Conservation (phyloP, 2,329 filamentous ascomycete genomes). For the Cryphonectria parasitica region DNA sequence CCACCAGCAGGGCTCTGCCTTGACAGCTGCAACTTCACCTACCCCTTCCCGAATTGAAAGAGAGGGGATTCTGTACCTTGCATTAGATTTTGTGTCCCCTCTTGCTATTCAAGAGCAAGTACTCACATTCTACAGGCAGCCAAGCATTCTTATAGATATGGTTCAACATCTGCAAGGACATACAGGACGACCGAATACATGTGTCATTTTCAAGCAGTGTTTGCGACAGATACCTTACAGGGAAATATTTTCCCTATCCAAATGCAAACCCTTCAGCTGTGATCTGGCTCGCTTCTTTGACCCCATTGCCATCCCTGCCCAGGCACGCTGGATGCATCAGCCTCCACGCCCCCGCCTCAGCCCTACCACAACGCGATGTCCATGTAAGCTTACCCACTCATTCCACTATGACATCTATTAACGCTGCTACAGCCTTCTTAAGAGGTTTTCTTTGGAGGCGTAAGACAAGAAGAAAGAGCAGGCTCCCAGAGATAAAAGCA, state of each 20-base stretch:
- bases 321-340: conserved; percentile 3
- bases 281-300: neutral
- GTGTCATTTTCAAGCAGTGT: neutral
- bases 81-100: conserved; percentile 24
- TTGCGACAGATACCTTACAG: neutral
- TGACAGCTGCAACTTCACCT: conserved; percentile 24
- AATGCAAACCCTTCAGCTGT: neutral
- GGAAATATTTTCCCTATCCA: neutral
- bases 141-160: neutral
- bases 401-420: conserved; percentile 4
- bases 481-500: neutral
- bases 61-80: conserved; percentile 24
- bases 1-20: conserved; percentile 13
- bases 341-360: conserved; percentile 12
- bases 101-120: neutral
- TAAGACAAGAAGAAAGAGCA: neutral
- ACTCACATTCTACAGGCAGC: neutral
- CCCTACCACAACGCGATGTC: conserved; percentile 12
- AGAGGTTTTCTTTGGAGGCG: neutral
- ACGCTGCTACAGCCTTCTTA: neutral
- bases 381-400: conserved; percentile 13
- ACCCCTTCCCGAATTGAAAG: conserved; percentile 22
- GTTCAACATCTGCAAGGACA: neutral
- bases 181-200: neutral
- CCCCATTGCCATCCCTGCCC: conserved; percentile 7